Conservation (phyloP, 371 early-diverging fungal species). For the Zychaea mexicana region DNA sequence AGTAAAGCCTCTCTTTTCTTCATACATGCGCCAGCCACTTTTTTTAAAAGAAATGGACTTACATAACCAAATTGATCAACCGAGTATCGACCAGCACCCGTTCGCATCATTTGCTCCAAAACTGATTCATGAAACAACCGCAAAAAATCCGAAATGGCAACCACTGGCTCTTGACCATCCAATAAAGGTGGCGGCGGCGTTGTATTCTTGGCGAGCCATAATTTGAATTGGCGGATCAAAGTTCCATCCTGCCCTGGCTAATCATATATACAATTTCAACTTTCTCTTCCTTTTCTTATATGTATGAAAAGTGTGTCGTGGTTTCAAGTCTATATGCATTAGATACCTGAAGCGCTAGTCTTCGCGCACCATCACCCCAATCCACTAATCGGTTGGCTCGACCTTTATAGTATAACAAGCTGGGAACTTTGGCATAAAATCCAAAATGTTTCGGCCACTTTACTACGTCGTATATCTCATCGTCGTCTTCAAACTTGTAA, state of each 20-base stretch:
- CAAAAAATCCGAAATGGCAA: conserved; percentile 41
- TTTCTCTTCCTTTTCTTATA: neutral
- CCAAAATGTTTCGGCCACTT: conserved; percentile 30
- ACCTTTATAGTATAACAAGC: conserved; percentile 22
- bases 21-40: too few relatives aligned
- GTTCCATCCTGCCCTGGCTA: conserved; percentile 21
- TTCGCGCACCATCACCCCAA: conserved; percentile 54
- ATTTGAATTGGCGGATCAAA: conserved; percentile 47
- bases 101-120: conserved; percentile 35
- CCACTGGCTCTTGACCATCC: conserved; percentile 20
- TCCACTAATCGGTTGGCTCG: conserved; percentile 25
- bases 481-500: conserved; percentile 19
- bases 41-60: neutral
- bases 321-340: neutral
- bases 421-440: conserved; percentile 33
- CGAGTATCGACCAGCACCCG: conserved; percentile 12
- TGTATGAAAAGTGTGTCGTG: neutral
- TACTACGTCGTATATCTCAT: conserved; percentile 24
- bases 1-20: too few relatives aligned
- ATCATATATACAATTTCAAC: neutral
- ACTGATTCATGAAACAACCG: conserved; percentile 40
- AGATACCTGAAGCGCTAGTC: conserved; percentile 40
- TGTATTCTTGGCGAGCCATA: conserved; percentile 42
- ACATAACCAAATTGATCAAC: conserved; percentile 29
- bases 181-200: conserved; percentile 28